Evolutionary conservation across 2,329 filamentous ascomycete genomes (phyloP).

Genomic region (Macrophomina phaseolina): DNA sequence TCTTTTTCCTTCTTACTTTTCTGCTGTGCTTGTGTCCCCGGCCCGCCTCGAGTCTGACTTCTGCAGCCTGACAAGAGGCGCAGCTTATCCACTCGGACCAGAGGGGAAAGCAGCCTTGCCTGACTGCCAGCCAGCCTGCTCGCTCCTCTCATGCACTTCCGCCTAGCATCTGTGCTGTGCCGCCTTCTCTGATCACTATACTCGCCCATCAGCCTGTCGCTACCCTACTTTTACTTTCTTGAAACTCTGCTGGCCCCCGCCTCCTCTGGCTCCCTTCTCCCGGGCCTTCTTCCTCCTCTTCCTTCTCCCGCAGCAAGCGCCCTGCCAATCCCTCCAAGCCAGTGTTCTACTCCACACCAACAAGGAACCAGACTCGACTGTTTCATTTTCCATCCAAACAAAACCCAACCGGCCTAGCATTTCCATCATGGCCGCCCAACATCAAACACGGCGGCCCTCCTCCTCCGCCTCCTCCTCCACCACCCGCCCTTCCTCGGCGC

Average conservation of each 20-base stretch:
- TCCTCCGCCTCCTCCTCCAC: not conserved
- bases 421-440: constrained; percentile 3
- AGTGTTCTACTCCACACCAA: not conserved
- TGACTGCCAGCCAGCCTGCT: not conserved
- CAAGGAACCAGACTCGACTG: not conserved
- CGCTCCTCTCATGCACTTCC: too few species aligned
- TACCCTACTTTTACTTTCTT: constrained; percentile 21
- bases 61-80: constrained; percentile 5
- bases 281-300: not conserved
- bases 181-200: not conserved
- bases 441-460: not conserved
- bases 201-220: constrained; percentile 11
- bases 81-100: not conserved
- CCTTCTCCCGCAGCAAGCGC: not conserved
- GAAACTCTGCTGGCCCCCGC: constrained; percentile 10
- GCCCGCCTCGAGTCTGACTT: constrained; percentile 5
- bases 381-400: not conserved
- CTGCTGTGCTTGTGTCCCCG: constrained; percentile 18
- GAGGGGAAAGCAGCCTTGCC: too few species aligned
- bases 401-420: not conserved
- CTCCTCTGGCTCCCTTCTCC: not conserved
- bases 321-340: constrained; percentile 1
- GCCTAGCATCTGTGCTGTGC: not conserved
- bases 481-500: constrained; percentile 1
- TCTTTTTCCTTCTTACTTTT: not conserved